Evolutionary conservation across 306 rosid genomes (phyloP), one percentile per base, ranked within the genome.

Genomic region (Corylus heterophylla): DNA sequence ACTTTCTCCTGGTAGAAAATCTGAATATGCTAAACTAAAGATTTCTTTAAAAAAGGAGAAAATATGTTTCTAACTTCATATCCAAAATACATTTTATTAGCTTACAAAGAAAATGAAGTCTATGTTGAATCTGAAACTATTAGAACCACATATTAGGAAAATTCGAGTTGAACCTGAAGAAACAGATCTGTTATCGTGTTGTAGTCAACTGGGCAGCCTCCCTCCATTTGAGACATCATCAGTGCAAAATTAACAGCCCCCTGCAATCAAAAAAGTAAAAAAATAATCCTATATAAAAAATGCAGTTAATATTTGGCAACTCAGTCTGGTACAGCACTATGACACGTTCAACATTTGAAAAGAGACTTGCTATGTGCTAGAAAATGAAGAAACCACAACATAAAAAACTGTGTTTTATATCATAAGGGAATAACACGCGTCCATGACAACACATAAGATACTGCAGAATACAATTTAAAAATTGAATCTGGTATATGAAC

Each of bases 221-320:
- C 99, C 85, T 96, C 99, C 99, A 96, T 96, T 93, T 93, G 98
- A 52, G 99, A 90, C 99, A 96, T 93, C 99, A 96, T 96, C 74
- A 96, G 85, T 54, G 98, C 99, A 87, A 96, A 96, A 88, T 96
- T 96, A 75, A 96, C 99, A 76, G 99, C 99, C 85, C 99, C 98
- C 99, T 96, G 82, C 74, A 86, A 44, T 66, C 78, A 86, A 72
- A 77, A 42, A 29, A 20, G n/a, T 59, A 4, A 2, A 49, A 45
- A 49, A 49, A 11, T 20, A 55, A 7, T 55, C 55, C 44, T 81
- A 75, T 35, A 54, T 54, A 52, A 49, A 10, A 22, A 12, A 71
- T 89, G 44, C 98, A 93, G 78, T 91, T 91, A 76, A 93, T 87
- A 84, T 93, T 97, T 12, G 97, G 98, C 86, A 93, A 87, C 92